A percentile compares a stretch with the other conserved stretches of the same genome.
These are phyloP conservation scores for Physcomitrellopsis africana DNA, from an alignment of 225 moss, liverwort and hornwort genomes.

Conservation along the genomic window DNA sequence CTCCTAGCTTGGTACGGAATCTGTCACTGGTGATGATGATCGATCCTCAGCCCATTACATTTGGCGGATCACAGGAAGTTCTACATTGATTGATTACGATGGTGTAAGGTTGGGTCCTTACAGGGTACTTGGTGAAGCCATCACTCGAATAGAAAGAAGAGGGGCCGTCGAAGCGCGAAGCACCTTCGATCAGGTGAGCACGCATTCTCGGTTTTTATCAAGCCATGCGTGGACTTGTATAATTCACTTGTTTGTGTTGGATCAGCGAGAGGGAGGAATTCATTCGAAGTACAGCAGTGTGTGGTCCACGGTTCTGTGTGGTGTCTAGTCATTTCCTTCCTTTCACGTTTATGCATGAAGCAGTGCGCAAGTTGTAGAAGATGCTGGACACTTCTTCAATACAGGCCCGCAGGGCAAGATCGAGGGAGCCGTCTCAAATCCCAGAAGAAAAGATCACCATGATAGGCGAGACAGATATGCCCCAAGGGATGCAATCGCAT, in stretches of 20 bases:
- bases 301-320: no score
- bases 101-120: slow-evolving; percentile 3
- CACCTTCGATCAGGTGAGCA: not conserved
- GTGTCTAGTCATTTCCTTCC: no score
- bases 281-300: no score
- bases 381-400: slow-evolving; percentile 32
- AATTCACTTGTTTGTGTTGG: no score
- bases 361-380: slow-evolving; percentile 19
- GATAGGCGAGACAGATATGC: slow-evolving; percentile 76
- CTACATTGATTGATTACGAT: not conserved
- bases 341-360: not conserved
- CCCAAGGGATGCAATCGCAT: slow-evolving; percentile 66
- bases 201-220: not conserved
- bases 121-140: not conserved
- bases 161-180: not conserved
- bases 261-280: no score
- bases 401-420: slow-evolving; percentile 29
- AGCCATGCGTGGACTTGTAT: not conserved
- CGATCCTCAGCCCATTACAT: no score
- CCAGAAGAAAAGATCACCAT: slow-evolving; percentile 64
- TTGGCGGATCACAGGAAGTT: not conserved
- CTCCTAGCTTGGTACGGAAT: no score
- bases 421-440: slow-evolving; percentile 47
- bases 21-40: no score
- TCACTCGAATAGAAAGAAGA: not conserved